phyloP scores from a whole-genome alignment of 352 stramenopile species.

The Stramenopiles sp. region DNA sequence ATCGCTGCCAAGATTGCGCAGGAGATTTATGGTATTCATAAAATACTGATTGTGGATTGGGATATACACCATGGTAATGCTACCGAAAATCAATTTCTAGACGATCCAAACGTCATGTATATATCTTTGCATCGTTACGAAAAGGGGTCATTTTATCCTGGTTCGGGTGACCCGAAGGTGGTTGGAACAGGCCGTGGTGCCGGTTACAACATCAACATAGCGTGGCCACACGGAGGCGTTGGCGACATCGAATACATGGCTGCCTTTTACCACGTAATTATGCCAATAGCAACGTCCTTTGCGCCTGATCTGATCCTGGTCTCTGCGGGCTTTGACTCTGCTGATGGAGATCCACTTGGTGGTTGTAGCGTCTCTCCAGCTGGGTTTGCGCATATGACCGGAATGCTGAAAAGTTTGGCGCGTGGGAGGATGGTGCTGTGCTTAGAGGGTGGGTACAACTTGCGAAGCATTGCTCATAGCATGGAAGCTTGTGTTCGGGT shows the following conservation, averaged over 20 bases:
- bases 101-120: conserved; percentile 43
- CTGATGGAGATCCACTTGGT: conserved; percentile 65
- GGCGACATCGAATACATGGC: conserved; percentile 41
- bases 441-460: conserved; percentile 43
- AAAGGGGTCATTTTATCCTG: conserved; percentile 20
- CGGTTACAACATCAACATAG: conserved; percentile 44
- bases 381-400: conserved; percentile 37
- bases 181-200: conserved; percentile 30
- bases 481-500: conserved; percentile 13
- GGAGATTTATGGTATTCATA: conserved; percentile 24
- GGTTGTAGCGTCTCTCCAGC: conserved; percentile 40
- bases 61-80: conserved; percentile 71
- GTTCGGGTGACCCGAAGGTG: conserved; percentile 7
- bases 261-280: conserved; percentile 42
- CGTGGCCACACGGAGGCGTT: conserved; percentile 33
- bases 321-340: conserved; percentile 79
- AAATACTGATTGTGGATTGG: conserved; percentile 55
- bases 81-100: conserved; percentile 47
- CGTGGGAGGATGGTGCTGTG: conserved; percentile 33
- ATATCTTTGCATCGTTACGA: conserved; percentile 32
- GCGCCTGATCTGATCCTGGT: conserved; percentile 76
- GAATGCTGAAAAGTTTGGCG: conserved; percentile 30
- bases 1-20: conserved; percentile 36
- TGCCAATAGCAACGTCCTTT: conserved; percentile 62
- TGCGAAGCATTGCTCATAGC: conserved; percentile 14